Evolutionary conservation across 2,329 filamentous ascomycete species (phyloP), one percentile per base, ranked within the genome.

Genomic region (Aspergillus awamori): DNA sequence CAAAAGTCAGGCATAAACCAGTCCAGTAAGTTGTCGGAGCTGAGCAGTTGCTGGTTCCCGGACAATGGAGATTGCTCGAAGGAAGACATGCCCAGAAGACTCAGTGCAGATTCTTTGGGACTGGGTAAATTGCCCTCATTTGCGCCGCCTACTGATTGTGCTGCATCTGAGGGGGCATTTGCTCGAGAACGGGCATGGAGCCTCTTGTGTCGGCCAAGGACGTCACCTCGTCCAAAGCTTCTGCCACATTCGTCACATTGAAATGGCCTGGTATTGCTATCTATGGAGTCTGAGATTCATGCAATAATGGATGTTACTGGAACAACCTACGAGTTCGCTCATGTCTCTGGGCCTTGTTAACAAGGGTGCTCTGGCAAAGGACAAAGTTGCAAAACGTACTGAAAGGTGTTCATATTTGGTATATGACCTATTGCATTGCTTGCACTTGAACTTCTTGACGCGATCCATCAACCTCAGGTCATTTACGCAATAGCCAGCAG

Each of bases 151-250:
- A 53, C 10, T 2, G 36, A 30, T 22, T 53, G 48, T 10, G 55
- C 28, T 47, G 49, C 26, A 20, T 30, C 47, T 11, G 47, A 47
- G 41, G 17, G 24, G 38, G 33, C 57, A 17, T 39, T 48, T 15
- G 33, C 17, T 39, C 55, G 55, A 22, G 49, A 47, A 53, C 43
- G 43, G 20, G 36, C 41, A 58, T 70, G 67, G 20, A 69, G 56
- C 59, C 53, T 65, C 33, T 60, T 53, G 47, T 68, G 67, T 24
- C 67, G 60, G 20, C 58, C 60, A 22, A 68, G 60, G 1, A 67
- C 67, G 58, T 70, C 68, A 24, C 68, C 65, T 49, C 68, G 67
- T 28, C 65, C 67, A 52, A 68, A 70, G 15, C 52, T 59, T 45
- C 63, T 53, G 15, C 63, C 64, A 30, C 68, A 70, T 30, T 62